phyloP scores from a whole-genome alignment of 495 filamentous ascomycete species.

The Letharia lupina region DNA sequence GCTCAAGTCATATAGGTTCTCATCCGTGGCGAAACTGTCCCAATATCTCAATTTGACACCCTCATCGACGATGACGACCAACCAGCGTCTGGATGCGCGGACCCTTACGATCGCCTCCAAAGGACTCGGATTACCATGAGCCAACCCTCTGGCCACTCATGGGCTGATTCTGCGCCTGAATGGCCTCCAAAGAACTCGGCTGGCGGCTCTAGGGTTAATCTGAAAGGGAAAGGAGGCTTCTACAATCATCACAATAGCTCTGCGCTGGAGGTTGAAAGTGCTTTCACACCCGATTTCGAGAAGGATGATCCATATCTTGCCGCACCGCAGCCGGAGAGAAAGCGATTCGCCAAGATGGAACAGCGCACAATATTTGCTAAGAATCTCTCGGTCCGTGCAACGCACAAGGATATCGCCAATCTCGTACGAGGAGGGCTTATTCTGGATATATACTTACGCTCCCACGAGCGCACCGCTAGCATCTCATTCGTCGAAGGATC shows the following conservation, averaged over 20 bases:
- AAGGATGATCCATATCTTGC: conserved; percentile 32
- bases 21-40: conserved; percentile 38
- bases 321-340: conserved; percentile 25
- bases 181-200: conserved; percentile 11
- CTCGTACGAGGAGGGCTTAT: conserved; percentile 61
- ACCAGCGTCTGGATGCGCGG: conserved; percentile 26
- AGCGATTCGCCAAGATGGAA: conserved; percentile 32
- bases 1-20: conserved; percentile 38
- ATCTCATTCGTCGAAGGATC: conserved; percentile 63
- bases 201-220: background rate
- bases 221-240: conserved; percentile 12
- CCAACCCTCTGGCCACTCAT: conserved; percentile 7
- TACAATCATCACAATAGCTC: conserved; percentile 21
- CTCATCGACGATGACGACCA: conserved; percentile 22
- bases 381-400: conserved; percentile 55
- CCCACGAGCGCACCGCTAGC: conserved; percentile 52
- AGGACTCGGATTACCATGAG: conserved; percentile 10
- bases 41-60: conserved; percentile 22
- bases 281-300: conserved; percentile 32
- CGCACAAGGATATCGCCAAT: conserved; percentile 58
- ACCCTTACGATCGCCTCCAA: conserved; percentile 4
- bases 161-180: conserved; percentile 3
- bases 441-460: conserved; percentile 58
- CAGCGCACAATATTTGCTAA: conserved; percentile 56
- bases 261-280: conserved; percentile 31